Evolutionary conservation across 2,329 filamentous ascomycete species (phyloP).

Genomic region (Aspergillus sp.): DNA sequence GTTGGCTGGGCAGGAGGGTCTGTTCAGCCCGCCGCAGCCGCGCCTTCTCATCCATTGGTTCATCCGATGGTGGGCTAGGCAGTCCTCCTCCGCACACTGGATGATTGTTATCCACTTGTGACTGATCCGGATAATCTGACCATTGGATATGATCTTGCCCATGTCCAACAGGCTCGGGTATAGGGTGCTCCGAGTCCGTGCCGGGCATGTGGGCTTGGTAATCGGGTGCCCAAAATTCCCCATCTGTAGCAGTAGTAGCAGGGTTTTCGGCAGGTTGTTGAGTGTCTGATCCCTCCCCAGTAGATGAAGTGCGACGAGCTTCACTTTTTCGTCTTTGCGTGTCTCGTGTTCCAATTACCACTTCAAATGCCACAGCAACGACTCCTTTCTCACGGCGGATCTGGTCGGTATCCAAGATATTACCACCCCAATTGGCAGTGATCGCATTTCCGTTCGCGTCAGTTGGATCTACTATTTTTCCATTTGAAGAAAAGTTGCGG

Average conservation of each 20-base stretch:
- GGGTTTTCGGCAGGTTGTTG: constrained; percentile 21
- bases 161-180: constrained; percentile 28
- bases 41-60: constrained; percentile 76
- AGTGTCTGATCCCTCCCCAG: constrained; percentile 30
- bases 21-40: constrained; percentile 74
- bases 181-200: constrained; percentile 20
- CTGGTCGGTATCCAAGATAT: constrained; percentile 82
- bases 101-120: constrained; percentile 17
- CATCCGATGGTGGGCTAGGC: constrained; percentile 56
- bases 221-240: constrained; percentile 30
- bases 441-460: constrained; percentile 36
- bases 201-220: constrained; percentile 18
- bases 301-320: constrained; percentile 32
- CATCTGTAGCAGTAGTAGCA: constrained; percentile 14
- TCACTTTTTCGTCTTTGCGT: constrained; percentile 56
- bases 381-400: constrained; percentile 88
- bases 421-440: constrained; percentile 50
- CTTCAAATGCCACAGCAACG: constrained; percentile 81
- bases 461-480: constrained; percentile 33
- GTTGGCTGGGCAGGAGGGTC: constrained; percentile 77
- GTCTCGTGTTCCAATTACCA: constrained; percentile 83
- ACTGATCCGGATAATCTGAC: constrained; percentile 30
- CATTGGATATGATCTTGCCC: constrained; percentile 24
- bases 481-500: constrained; percentile 45
- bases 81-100: constrained; percentile 25